A percentile compares a stretch with the other conserved stretches of the same genome.
Evolutionary conservation across 2,329 filamentous ascomycete species (phyloP).

Genomic region (Aspergillus sp.): DNA sequence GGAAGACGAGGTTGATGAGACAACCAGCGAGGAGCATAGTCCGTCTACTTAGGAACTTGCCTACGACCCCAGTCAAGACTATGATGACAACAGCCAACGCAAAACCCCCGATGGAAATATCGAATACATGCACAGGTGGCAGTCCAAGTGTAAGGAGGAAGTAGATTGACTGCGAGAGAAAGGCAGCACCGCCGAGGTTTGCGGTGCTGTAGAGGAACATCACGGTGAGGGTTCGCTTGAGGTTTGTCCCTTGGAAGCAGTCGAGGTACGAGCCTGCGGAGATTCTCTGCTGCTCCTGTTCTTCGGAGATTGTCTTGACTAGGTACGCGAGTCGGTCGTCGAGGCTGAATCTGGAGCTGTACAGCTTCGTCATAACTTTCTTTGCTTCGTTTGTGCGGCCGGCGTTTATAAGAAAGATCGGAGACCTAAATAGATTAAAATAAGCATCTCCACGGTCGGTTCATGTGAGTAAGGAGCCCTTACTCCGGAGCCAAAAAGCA

Average conservation of each 20-base stretch:
- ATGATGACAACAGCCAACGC: conserved; percentile 14
- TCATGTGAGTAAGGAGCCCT: not conserved
- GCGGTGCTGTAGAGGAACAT: conserved; percentile 15
- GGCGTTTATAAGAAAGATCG: conserved; percentile 8
- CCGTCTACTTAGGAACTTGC: conserved; percentile 4
- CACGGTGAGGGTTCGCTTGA: conserved; percentile 18
- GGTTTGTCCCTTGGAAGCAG: conserved; percentile 14
- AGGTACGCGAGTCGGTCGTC: conserved; percentile 6
- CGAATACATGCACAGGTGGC: conserved; percentile 14
- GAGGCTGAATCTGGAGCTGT: conserved; percentile 9
- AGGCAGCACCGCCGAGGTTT: conserved; percentile 14
- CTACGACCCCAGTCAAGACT: conserved; percentile 1
- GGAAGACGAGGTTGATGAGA: conserved; percentile 11
- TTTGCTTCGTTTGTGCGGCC: conserved; percentile 9
- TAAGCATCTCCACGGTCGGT: not conserved
- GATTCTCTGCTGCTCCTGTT: conserved; percentile 9
- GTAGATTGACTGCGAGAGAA: conserved; percentile 21
- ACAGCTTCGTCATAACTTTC: conserved; percentile 10
- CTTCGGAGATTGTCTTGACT: conserved; percentile 10
- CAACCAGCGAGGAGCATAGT: conserved; percentile 3
- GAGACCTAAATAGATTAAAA: not conserved
- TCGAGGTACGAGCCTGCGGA: conserved; percentile 12
- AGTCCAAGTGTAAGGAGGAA: conserved; percentile 20
- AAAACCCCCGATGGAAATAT: conserved; percentile 21
- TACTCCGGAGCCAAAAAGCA: conserved; percentile 17